Evolutionary conservation across 768 basidiomycete species (phyloP).

Genomic region (Floccularia luteovirens): DNA sequence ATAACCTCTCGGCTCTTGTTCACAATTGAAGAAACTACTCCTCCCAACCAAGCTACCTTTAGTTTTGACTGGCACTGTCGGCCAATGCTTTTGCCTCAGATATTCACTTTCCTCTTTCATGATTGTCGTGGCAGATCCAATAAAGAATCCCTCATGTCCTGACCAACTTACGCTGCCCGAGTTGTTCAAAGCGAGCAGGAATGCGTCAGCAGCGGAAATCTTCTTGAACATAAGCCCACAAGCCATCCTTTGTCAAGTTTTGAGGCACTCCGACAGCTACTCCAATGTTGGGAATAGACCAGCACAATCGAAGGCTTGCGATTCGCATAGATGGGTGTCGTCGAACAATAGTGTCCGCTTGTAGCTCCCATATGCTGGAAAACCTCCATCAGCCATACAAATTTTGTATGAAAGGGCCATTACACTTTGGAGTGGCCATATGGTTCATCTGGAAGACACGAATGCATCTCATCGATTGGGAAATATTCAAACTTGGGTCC

Average conservation of each 20-base stretch:
- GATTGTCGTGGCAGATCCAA: conserved; percentile 47
- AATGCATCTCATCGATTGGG: conserved; percentile 60
- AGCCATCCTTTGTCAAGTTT: conserved; percentile 32
- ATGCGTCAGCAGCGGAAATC: conserved; percentile 60
- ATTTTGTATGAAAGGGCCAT: conserved; percentile 6
- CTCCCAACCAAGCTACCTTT: conserved; percentile 32
- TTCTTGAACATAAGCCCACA: conserved; percentile 69
- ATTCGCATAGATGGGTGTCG: conserved; percentile 53
- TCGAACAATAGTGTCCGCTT: conserved; percentile 62
- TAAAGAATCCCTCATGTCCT: conserved; percentile 66
- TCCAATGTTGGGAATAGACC: conserved; percentile 36
- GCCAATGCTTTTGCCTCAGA: conserved; percentile 41
- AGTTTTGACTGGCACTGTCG: conserved; percentile 42
- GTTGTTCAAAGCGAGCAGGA: conserved; percentile 46
- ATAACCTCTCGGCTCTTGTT: conserved; percentile 50
- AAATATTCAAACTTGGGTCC: conserved; percentile 47
- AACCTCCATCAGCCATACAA: conserved; percentile 2
- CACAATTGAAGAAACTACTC: conserved; percentile 53
- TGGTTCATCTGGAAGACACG: conserved; percentile 57
- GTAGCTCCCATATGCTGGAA: conserved; percentile 54
- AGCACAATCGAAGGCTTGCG: conserved; percentile 62
- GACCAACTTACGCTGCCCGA: conserved; percentile 33
- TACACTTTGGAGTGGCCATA: conserved; percentile 67
- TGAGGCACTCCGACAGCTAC: conserved; percentile 18
- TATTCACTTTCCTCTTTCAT: conserved; percentile 34